phyloP scores from a whole-genome alignment of 257 asterid genomes.

The Nicotiana paniculata region DNA sequence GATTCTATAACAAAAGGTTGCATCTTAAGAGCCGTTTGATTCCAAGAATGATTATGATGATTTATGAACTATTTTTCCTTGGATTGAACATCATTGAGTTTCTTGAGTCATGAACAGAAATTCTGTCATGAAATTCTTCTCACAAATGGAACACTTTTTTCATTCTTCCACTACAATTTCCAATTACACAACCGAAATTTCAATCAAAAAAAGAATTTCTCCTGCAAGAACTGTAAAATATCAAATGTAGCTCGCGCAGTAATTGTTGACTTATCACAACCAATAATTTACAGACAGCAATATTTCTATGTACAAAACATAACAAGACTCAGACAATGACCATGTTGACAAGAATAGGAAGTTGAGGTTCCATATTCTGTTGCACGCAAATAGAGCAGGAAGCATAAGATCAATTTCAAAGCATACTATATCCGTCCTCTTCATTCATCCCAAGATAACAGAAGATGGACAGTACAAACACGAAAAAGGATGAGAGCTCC shows the following conservation, averaged over 20 bases:
- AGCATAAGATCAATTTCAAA: constrained; percentile 15
- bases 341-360: not conserved
- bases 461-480: constrained; percentile 52
- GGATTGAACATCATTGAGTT: not conserved
- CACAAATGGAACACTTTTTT: not conserved
- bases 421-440: constrained; percentile 54
- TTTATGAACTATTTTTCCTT: not conserved
- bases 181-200: constrained; percentile 5
- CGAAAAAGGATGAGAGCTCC: constrained; percentile 79
- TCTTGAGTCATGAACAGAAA: not conserved
- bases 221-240: not conserved
- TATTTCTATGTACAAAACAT: not conserved
- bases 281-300: not conserved
- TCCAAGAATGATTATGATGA: not conserved
- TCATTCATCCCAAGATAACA: constrained; percentile 50
- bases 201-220: not conserved
- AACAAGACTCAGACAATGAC: not conserved
- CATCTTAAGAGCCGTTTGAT: not conserved
- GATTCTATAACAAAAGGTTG: not conserved
- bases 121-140: not conserved
- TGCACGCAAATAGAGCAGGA: not conserved
- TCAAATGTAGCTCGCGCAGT: not conserved
- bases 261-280: not conserved
- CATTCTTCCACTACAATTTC: not conserved
- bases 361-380: not conserved